phyloP scores from a whole-genome alignment of 2,329 filamentous ascomycete genomes.

The Alternaria sp. region DNA sequence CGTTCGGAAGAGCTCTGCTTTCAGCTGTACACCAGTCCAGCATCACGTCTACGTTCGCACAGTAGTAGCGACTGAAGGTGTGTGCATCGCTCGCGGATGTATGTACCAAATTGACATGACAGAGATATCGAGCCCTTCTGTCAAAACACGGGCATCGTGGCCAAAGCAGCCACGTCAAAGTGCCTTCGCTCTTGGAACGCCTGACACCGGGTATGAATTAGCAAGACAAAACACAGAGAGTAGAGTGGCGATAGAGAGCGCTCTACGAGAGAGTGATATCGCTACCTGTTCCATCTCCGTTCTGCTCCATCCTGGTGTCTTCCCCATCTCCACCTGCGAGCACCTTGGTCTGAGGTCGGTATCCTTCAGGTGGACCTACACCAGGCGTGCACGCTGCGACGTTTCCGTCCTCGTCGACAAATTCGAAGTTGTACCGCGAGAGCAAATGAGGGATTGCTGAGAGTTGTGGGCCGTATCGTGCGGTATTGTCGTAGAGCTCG shows the following conservation, averaged over 20 bases:
- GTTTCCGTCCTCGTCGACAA: constrained; percentile 90
- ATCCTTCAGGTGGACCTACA: constrained; percentile 63
- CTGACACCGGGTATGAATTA: constrained; percentile 7
- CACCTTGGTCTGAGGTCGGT: constrained; percentile 43
- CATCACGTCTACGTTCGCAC: not conserved
- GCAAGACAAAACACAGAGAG: constrained; percentile 1
- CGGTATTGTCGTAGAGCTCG: constrained; percentile 97
- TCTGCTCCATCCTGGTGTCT: constrained; percentile 49
- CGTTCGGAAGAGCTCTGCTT: not conserved
- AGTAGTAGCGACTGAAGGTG: not conserved
- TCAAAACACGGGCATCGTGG: not conserved
- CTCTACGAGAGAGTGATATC: constrained; percentile 45
- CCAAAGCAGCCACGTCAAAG: not conserved
- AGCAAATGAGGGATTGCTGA: constrained; percentile 95
- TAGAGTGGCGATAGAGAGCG: not conserved
- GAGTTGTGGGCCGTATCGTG: constrained; percentile 91
- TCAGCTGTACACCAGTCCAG: not conserved
- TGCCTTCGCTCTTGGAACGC: constrained; percentile 6
- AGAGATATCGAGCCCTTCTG: not conserved
- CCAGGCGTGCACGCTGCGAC: constrained; percentile 87
- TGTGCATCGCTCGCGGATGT: not conserved
- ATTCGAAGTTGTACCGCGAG: constrained; percentile 96
- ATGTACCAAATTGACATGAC: not conserved
- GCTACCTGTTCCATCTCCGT: constrained; percentile 46
- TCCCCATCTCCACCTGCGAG: constrained; percentile 50